These are phyloP conservation scores for Tulasnella sp. DNA, from an alignment of 768 basidiomycete species.

Conservation along the genomic window DNA sequence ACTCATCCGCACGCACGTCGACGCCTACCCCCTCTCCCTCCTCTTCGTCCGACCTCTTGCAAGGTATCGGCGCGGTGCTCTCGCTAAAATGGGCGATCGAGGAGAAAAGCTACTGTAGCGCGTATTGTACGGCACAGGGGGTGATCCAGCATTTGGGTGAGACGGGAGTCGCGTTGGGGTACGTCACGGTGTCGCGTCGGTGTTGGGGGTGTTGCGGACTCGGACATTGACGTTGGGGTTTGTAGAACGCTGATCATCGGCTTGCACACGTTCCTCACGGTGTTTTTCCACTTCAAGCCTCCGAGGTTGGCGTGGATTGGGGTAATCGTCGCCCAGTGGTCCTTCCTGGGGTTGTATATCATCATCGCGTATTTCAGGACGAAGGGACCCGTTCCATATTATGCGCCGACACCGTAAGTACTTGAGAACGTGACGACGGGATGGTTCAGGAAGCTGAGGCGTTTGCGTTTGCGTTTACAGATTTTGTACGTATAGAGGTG, in stretches of 20 bases:
- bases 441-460: not conserved
- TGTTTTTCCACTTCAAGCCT: not conserved
- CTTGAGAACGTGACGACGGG: not conserved
- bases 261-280: constrained; percentile 7
- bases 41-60: constrained; percentile 1
- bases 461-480: not conserved
- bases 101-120: constrained; percentile 8
- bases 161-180: constrained; percentile 10
- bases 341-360: not conserved
- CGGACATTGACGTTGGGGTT: not conserved
- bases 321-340: constrained; percentile 10
- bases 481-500: not conserved
- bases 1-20: constrained; percentile 11
- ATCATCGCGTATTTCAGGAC: not conserved
- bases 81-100: not conserved
- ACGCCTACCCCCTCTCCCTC: constrained; percentile 6
- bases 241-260: constrained; percentile 8
- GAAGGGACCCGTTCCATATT: not conserved
- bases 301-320: constrained; percentile 6
- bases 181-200: not conserved
- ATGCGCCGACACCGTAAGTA: constrained; percentile 9
- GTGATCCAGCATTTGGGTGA: constrained; percentile 9
- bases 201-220: not conserved
- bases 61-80: not conserved
- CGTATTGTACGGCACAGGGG: constrained; percentile 4